Percentiles rank a stretch among this genome's conserved stretches.
Conservation (phyloP, 2,329 filamentous ascomycete genomes). For the Pestalotiopsis sp. region DNA sequence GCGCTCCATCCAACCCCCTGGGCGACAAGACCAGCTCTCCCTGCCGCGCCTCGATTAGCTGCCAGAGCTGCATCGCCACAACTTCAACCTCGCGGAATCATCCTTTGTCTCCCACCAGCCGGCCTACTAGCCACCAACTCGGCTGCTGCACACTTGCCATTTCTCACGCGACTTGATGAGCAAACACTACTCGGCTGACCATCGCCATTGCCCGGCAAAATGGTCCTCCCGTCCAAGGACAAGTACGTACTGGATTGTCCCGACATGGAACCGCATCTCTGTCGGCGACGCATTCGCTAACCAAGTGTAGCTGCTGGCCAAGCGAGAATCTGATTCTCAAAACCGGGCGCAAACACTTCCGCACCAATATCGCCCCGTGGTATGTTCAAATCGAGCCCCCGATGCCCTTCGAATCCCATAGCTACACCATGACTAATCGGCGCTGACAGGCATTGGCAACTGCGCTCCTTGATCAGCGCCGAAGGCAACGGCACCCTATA, state of each 20-base stretch:
- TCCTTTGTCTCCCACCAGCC: slow-evolving; percentile 2
- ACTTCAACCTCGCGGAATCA: background rate
- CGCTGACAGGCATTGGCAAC: slow-evolving; percentile 74
- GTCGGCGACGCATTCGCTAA: background rate
- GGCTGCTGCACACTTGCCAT: background rate
- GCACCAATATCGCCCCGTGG: slow-evolving; percentile 67
- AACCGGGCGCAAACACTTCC: slow-evolving; percentile 67
- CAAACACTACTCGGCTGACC: background rate
- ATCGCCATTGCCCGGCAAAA: slow-evolving; percentile 13
- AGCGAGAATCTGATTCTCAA: slow-evolving; percentile 67
- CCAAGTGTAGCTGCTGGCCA: slow-evolving; percentile 56
- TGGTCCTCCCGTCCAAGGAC: slow-evolving; percentile 2
- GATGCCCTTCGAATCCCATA: background rate
- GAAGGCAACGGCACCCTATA: slow-evolving; percentile 79
- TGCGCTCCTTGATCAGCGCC: slow-evolving; percentile 87
- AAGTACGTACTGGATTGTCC: slow-evolving; percentile 16
- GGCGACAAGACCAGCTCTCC: background rate
- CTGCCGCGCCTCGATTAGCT: background rate
- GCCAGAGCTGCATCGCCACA: background rate
- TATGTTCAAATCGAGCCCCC: slow-evolving; percentile 40
- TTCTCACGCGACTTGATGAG: slow-evolving; percentile 10
- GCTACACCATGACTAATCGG: background rate
- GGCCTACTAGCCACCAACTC: background rate
- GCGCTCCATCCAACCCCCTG: background rate
- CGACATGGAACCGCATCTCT: background rate